Evolutionary conservation across 2,329 filamentous ascomycete genomes (phyloP), one percentile per base, ranked within the genome.

Genomic region (Macrophomina tecta): DNA sequence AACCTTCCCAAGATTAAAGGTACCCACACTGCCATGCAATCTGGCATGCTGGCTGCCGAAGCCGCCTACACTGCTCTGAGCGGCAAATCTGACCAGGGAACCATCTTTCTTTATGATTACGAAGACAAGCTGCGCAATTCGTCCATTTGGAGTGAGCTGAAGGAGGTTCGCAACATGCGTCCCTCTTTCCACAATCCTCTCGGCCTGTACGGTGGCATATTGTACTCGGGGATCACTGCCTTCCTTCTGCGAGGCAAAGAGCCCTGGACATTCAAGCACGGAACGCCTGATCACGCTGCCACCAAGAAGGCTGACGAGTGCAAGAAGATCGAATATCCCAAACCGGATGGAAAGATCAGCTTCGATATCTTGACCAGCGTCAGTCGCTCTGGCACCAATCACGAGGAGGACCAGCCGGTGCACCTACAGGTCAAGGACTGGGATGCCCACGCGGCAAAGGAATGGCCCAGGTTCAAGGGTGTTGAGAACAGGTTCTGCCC

Each of bases 1-100:
- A 99, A 99, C 75, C 91, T 99, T 16, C 95, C 95, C 70, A 99
- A 99, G 83, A 92, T 99, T 80, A 99, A 99, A 83, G 95, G 95
- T 67, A 97, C 94, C 0, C 95, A 99, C 80, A 97, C 95, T 56
- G 93, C 95, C 63, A 98, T 99, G 93, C 93, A 94, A 76, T 96
- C 92, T 1, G 95, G 94, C 69, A 98, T 99, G 91, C 85, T 99
- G 61, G 95, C 95, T 5, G 95, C 94, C 49, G 93, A 98, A 81
- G 92, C 95, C 36, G 89, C 94, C 2, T 98, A 89, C 85, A 85
- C 86, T 32, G 95, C 95, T 2, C 83, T 99, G 32, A 82, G 76
- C 56, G 18, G 60, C 38, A 64, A 58, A 34, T 34, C 66, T 1
- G 66, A 67, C 32, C 82, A 85, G 11, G 90, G 89, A 58, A 90